Percentiles rank a stretch among this genome's conserved stretches.
Conservation (phyloP, 2,329 filamentous ascomycete species). For the Aschersonia sp. region DNA sequence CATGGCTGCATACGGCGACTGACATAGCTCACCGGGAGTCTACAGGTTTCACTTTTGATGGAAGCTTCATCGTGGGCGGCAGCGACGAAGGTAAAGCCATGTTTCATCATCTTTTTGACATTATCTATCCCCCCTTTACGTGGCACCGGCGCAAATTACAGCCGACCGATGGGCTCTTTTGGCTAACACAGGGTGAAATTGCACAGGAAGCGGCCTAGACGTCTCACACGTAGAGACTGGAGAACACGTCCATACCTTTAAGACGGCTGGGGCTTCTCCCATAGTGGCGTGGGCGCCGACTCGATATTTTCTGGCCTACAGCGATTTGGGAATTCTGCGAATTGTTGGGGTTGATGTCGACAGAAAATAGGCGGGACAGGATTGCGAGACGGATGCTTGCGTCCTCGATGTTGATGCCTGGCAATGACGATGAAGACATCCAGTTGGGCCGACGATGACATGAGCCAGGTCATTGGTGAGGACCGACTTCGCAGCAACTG, state of each 20-base stretch:
- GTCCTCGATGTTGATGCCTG: neutral
- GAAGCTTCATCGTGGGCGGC: conserved; percentile 58
- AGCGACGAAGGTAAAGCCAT: conserved; percentile 49
- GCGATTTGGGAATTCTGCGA: conserved; percentile 52
- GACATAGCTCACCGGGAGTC: neutral
- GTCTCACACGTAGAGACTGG: conserved; percentile 62
- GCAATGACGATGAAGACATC: neutral
- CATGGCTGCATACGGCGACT: neutral
- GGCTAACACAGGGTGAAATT: neutral
- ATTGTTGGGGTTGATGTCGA: conserved; percentile 48
- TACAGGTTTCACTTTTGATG: conserved; percentile 62
- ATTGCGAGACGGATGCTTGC: neutral
- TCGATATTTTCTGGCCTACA: conserved; percentile 60
- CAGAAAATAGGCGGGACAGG: conserved; percentile 14
- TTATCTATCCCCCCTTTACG: neutral
- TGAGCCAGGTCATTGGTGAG: no score
- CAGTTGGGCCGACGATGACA: no score
- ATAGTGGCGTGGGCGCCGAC: conserved; percentile 66
- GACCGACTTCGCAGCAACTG: no score
- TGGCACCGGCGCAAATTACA: neutral
- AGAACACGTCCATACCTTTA: conserved; percentile 57
- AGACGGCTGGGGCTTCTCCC: conserved; percentile 48
- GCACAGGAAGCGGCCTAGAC: conserved; percentile 44
- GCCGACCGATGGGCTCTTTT: neutral
- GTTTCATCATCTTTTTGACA: no score